Base-by-base conservation (phyloP, 1,284 basidiomycete species). In the Ceratobasidium sp. region DNA sequence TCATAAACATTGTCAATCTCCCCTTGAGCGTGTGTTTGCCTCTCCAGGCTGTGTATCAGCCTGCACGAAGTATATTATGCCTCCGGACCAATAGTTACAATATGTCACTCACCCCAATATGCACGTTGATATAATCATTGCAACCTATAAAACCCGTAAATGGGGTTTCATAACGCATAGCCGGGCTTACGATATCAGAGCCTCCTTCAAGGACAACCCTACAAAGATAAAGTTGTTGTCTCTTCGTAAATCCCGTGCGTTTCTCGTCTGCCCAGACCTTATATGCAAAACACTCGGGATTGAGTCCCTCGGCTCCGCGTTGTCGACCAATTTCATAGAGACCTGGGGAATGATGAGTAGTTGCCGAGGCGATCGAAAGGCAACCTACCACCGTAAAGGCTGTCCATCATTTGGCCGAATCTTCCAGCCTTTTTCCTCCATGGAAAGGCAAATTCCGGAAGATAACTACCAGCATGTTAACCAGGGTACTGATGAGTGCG, bases 1-100 rank as follows among this genome's bases (percentile, higher is more conserved):
- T 65, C 49, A 31, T 52, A 65, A 13, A 65, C 32, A 27, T 22
- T n/a, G 42, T 65, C 62, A 52, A 65, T 52, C 22, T 65, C 62
- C 10, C 10, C 8, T 34, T 27, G 32, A 6, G 62, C 62, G 3
- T 49, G 6, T 22, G 32, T 22, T 38, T 53, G 62, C 17, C 20
- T 42, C 27, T 40, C 27, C 12, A 25, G 32, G 25, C 53, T 38
- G 34, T 43, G 22, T 8, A 65, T 32, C 8, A 65, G 62, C 35
- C 62, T 65, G 43, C 13, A 15, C 17, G 10, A 17, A 29, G 50
- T 42, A 7, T 34, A 5, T 17, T 3, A 53, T 17, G 43, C 6
- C 22, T 6, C 10, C 20, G 17, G 17, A 34, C 31, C n/a, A 13
- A 29, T 17, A 42, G 25, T 20, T 22, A 25, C 22, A 15, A 13